Evolutionary conservation across 371 early-diverging fungal species (phyloP), one percentile per base, ranked within the genome.

Genomic region (Mortierella sp.): DNA sequence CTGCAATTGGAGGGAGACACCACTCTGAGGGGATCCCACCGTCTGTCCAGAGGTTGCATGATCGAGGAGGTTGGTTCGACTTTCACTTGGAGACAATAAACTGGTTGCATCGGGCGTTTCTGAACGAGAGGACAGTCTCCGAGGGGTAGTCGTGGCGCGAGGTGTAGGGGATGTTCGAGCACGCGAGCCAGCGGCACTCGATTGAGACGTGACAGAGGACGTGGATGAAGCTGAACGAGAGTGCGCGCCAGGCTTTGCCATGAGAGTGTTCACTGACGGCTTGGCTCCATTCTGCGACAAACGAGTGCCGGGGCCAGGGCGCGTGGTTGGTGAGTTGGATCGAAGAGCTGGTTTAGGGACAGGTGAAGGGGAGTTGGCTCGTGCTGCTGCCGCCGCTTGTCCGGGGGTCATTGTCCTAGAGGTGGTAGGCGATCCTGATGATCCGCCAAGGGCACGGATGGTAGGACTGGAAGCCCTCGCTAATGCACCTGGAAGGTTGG

Each of bases 361-460:
- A 63, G 84, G 84, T 2, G 84, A 84, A 44, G 84, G 84, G 27
- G 86, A 86, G 32, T 79, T 82, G 54, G 86, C 73, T 21, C 86
- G 77, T 24, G 38, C 65, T 65, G 48, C 80, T 21, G 75, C 72
- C 1, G 75, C 72, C 3, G 80, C 55, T 8, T 72, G 24, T 8
- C 68, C 74, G 32, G 81, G 71, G 0, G 74, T 14, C 16, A 83
- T 74, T 27, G 82, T 82, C 27, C 82, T 73, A 3, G 79, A 43
- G 3, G 79, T 21, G 1, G 86, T 82, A n/a, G 86, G 86, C 29
- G 86, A 86, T 76, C 80, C 80, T 10, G 79, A 44, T 70, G 73
- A 78, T 29, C 75, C 78, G 55, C 75, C 81, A 51, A 83, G 74
- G 29, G 83, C 74, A 27, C 83, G 78, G n/a, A 84, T 70, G 4